Percentiles rank a stretch among this genome's conserved stretches.
Evolutionary conservation across 31 red algal species (phyloP).

Genomic region (Asparagopsis taxiformis): DNA sequence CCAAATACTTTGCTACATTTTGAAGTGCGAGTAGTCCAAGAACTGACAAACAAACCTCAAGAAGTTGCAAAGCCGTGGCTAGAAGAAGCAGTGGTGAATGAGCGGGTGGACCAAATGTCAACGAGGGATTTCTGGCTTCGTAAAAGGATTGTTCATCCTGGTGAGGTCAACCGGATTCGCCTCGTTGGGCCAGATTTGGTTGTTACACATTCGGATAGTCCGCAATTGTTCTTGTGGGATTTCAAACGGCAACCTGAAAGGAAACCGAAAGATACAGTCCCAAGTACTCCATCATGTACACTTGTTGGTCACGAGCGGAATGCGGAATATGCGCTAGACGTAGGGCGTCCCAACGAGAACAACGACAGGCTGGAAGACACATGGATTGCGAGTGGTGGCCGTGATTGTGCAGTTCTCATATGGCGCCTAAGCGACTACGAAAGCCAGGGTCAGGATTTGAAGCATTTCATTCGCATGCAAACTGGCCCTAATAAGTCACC

Average conservation of each 20-base stretch:
- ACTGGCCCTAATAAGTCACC: slow-evolving; percentile 1
- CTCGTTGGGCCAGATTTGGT: slow-evolving; percentile 48
- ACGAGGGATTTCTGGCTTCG: slow-evolving; percentile 56
- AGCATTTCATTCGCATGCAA: slow-evolving; percentile 26
- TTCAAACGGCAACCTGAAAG: slow-evolving; percentile 74
- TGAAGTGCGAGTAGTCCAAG: slow-evolving; percentile 37
- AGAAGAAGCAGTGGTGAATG: slow-evolving; percentile 21
- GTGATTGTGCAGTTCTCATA: slow-evolving; percentile 59
- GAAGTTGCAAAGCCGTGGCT: slow-evolving; percentile 64
- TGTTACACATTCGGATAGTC: slow-evolving; percentile 84
- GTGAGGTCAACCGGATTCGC: slow-evolving; percentile 81
- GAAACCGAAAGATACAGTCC: slow-evolving; percentile 14
- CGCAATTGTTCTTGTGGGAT: slow-evolving; percentile 79
- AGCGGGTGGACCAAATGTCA: slow-evolving; percentile 33
- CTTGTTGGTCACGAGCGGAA: slow-evolving; percentile 56
- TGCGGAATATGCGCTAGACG: slow-evolving; percentile 70
- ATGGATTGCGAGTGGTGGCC: slow-evolving; percentile 57
- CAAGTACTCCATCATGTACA: slow-evolving; percentile 40
- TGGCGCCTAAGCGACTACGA: slow-evolving; percentile 63
- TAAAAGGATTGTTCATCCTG: slow-evolving; percentile 83
- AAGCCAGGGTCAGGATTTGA: slow-evolving; percentile 20
- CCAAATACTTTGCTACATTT: slow-evolving; percentile 77
- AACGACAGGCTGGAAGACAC: slow-evolving; percentile 20
- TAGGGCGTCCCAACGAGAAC: slow-evolving; percentile 1
- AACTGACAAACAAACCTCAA: slow-evolving; percentile 43